These are phyloP conservation scores for Aspergillus nidulans DNA, from an alignment of 495 filamentous ascomycete genomes.

Conservation along the genomic window DNA sequence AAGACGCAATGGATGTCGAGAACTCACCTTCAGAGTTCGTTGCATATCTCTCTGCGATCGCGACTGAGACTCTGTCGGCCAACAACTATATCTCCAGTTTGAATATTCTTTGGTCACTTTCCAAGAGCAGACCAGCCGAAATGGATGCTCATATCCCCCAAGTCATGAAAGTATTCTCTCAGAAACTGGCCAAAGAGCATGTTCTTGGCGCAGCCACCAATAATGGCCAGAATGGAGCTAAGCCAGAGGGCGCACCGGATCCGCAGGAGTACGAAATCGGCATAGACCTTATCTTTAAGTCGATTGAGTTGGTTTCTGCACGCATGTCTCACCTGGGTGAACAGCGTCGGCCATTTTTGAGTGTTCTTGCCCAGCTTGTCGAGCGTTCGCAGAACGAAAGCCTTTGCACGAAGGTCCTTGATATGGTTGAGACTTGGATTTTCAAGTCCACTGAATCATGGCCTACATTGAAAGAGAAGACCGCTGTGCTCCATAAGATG, in stretches of 20 bases:
- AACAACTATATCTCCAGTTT: conserved; percentile 79
- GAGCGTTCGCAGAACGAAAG: conserved; percentile 83
- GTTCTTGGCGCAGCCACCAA: conserved; percentile 63
- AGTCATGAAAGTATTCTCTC: conserved; percentile 88
- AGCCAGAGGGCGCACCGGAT: conserved; percentile 58
- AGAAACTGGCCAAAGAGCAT: conserved; percentile 92
- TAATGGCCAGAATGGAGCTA: conserved; percentile 35
- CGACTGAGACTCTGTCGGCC: conserved; percentile 73
- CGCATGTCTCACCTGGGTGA: conserved; percentile 94
- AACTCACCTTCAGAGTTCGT: conserved; percentile 71
- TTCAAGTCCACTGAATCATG: conserved; percentile 90
- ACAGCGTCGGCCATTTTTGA: conserved; percentile 85
- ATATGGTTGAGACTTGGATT: conserved; percentile 94
- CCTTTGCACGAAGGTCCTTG: conserved; percentile 85
- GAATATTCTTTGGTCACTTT: conserved; percentile 87
- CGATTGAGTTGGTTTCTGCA: conserved; percentile 82
- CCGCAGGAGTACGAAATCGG: conserved; percentile 78
- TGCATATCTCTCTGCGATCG: conserved; percentile 72
- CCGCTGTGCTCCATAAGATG: conserved; percentile 96
- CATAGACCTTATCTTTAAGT: conserved; percentile 83
- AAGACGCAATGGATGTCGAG: conserved; percentile 82
- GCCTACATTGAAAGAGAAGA: conserved; percentile 97
- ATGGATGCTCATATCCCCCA: conserved; percentile 84
- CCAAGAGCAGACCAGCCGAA: conserved; percentile 73
- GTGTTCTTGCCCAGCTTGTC: conserved; percentile 87